Base-by-base conservation (phyloP, 148 eudicot species). In the Rhododendron mucronatum region DNA sequence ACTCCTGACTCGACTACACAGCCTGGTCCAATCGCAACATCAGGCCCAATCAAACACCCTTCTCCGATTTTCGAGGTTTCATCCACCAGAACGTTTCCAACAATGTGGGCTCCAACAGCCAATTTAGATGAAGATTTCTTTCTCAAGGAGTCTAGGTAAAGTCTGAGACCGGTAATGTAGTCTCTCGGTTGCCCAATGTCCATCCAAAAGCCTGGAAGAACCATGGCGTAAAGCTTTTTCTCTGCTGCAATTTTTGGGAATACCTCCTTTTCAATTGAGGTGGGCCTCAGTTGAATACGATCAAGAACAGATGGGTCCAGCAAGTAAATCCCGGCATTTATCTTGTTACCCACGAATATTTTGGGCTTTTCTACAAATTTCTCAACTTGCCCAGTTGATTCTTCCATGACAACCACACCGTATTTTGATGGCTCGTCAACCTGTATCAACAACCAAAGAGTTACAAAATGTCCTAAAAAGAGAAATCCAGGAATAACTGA, bases 401-500 rank as follows among this genome's bases (percentile, higher is more conserved):
- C 98, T 86, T 97, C 96, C 96, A 89, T 93, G 20, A 97, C 93
- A 28, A 97, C 98, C 67, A 95, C 99, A 51, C 99, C 99, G 78
- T 95, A 97, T 87, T 97, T 95, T 57, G 98, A 95, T 53, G 99
- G 99, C 86, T 97, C 99, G 48, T 94, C 98, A 85, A 95, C 99
- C 99, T 97, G 91, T 90, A 90, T 61, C 28, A 83, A 73, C 41
- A 87, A 45, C 16, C 67, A 74, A 33, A 12, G 75, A 59, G 83
- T 53, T 37, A 28, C 39, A 84, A 33, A 84, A 44, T 71, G 80
- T 55, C 21, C 35, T 28, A 78, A 78, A 67, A 80, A 83, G 80
- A 47, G 37, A 59, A 51, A 75, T 16, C 28, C 37, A 21, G 53
- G 33, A 82, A 61, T 20, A 44, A 86, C 44, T 80, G 78, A 18